Evolutionary conservation across 257 asterid genomes (phyloP).

Genomic region (Ballota nigra): DNA sequence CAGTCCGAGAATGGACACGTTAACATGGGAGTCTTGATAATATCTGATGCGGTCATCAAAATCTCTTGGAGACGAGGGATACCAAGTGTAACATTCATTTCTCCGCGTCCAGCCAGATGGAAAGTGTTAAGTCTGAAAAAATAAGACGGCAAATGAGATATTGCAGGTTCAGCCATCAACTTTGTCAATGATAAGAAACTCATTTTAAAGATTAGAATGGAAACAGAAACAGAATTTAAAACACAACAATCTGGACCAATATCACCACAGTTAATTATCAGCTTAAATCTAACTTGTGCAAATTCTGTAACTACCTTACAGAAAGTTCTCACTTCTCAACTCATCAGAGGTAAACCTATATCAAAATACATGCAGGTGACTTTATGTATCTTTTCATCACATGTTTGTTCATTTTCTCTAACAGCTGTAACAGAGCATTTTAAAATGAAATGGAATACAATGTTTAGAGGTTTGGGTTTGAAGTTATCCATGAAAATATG

Average conservation of each 20-base stretch:
- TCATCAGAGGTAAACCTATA: neutral
- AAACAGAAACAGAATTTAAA: neutral
- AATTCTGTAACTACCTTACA: neutral
- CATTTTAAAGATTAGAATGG: neutral
- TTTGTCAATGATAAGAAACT: neutral
- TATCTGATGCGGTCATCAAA: slow-evolving; percentile 80
- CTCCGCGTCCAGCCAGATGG: slow-evolving; percentile 99
- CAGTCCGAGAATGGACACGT: slow-evolving; percentile 78
- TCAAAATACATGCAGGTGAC: neutral
- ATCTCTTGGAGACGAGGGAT: slow-evolving; percentile 99
- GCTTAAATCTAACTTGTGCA: neutral
- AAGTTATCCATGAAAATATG: neutral
- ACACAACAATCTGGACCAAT: neutral
- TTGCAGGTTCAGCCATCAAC: neutral
- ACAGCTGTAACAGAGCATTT: neutral
- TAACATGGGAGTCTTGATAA: slow-evolving; percentile 80
- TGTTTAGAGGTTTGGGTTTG: neutral
- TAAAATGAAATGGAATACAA: neutral
- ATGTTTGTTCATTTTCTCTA: neutral
- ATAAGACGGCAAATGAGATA: slow-evolving; percentile 20
- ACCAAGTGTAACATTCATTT: slow-evolving; percentile 98
- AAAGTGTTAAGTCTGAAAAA: slow-evolving; percentile 81
- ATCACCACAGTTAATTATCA: neutral
- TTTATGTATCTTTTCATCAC: neutral
- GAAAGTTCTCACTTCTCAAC: neutral